phyloP scores from a whole-genome alignment of 2,329 filamentous ascomycete genomes.

The Escovopsis sp. region DNA sequence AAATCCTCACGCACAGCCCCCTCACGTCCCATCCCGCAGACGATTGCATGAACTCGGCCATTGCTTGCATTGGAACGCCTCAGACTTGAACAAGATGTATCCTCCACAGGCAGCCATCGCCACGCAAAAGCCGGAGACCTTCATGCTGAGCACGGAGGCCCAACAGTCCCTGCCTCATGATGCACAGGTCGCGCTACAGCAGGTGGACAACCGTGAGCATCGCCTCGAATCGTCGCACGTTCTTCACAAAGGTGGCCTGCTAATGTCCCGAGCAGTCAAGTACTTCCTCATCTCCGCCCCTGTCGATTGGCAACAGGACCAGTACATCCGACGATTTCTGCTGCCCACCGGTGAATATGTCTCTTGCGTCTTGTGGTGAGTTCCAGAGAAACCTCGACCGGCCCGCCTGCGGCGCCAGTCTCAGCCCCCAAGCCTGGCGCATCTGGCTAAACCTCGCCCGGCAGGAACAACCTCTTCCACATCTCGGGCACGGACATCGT shows the following conservation, averaged over 20 bases:
- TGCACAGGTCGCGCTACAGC: slow-evolving; percentile 90
- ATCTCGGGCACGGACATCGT: slow-evolving; percentile 98
- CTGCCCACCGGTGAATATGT: slow-evolving; percentile 97
- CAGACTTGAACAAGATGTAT: slow-evolving; percentile 44
- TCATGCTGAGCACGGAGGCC: slow-evolving; percentile 93
- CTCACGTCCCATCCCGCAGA: too few relatives aligned
- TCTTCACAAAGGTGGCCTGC: background rate
- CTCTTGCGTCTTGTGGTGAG: slow-evolving; percentile 80
- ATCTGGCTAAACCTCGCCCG: background rate
- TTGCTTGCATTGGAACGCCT: slow-evolving; percentile 5
- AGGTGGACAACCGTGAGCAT: slow-evolving; percentile 88
- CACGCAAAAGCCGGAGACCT: slow-evolving; percentile 94
- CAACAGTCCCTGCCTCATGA: slow-evolving; percentile 93
- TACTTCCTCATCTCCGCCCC: slow-evolving; percentile 98
- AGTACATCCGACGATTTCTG: slow-evolving; percentile 91
- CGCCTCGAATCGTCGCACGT: background rate
- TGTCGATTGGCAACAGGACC: slow-evolving; percentile 92
- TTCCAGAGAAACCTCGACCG: background rate
- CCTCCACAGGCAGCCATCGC: slow-evolving; percentile 76
- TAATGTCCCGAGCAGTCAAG: slow-evolving; percentile 51
- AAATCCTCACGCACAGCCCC: too few relatives aligned
- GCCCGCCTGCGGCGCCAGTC: background rate
- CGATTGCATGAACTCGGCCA: too few relatives aligned
- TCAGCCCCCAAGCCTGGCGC: background rate
- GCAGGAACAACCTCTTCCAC: slow-evolving; percentile 85